These are phyloP conservation scores for Cadophora luteo-olivacea DNA, from an alignment of 2,329 filamentous ascomycete genomes.

Conservation along the genomic window DNA sequence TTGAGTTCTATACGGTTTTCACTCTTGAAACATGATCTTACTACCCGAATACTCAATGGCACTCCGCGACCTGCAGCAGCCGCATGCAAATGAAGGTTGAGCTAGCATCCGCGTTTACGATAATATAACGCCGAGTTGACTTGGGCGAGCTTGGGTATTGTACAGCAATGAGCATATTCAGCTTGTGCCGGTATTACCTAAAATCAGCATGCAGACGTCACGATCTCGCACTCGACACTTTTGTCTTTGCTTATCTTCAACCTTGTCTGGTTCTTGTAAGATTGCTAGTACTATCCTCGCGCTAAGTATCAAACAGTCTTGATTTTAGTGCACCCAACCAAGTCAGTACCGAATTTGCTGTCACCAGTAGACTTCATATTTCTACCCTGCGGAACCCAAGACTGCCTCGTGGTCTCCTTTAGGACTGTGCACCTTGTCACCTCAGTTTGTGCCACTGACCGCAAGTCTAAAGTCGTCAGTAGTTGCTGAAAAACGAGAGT, in stretches of 20 bases:
- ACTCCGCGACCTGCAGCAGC: not conserved
- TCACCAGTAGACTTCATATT: not conserved
- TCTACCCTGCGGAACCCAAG: not conserved
- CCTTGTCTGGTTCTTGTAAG: not conserved
- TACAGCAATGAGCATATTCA: too few species aligned
- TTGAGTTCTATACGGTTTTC: too few species aligned
- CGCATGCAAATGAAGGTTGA: not conserved
- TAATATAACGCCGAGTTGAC: not conserved
- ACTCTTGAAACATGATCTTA: too few species aligned
- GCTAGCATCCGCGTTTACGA: not conserved
- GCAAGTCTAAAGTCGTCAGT: conserved; percentile 56
- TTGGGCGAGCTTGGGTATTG: not conserved
- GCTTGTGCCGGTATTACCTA: not conserved
- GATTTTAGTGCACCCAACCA: conserved; percentile 7
- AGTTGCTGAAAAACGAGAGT: conserved; percentile 3
- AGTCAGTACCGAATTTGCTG: not conserved
- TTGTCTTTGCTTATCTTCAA: not conserved
- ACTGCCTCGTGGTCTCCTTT: not conserved
- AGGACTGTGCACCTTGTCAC: conserved; percentile 1
- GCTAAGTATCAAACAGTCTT: conserved; percentile 10
- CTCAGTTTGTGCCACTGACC: conserved; percentile 67
- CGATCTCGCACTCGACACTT: not conserved
- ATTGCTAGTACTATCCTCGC: conserved; percentile 11
- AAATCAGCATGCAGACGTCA: not conserved
- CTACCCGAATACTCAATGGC: not conserved